phyloP scores from a whole-genome alignment of 2,329 filamentous ascomycete species.

The Fusarium veterinarium region DNA sequence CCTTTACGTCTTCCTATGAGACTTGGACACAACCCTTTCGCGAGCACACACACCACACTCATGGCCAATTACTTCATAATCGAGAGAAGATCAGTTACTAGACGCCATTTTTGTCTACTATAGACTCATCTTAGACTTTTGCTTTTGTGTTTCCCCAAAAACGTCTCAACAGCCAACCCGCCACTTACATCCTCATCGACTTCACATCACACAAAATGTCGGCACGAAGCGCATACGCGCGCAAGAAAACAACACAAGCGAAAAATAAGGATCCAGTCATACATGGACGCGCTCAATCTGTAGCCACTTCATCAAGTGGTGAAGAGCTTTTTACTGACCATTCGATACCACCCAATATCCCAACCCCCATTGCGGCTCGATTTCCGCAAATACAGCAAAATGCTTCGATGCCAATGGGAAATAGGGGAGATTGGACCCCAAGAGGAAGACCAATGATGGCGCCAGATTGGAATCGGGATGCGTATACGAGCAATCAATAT shows the following conservation, averaged over 20 bases:
- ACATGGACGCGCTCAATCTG: slow-evolving; percentile 50
- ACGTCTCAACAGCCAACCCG: neutral
- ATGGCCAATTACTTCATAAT: neutral
- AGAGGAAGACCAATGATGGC: slow-evolving; percentile 22
- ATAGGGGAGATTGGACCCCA: slow-evolving; percentile 8
- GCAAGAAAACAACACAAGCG: slow-evolving; percentile 67
- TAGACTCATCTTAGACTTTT: neutral
- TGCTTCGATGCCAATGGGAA: slow-evolving; percentile 2
- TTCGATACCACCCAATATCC: slow-evolving; percentile 49
- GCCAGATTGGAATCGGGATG: slow-evolving; percentile 35
- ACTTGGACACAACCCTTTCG: neutral
- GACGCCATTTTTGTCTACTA: neutral
- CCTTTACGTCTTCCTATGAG: neutral
- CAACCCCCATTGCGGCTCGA: slow-evolving; percentile 56
- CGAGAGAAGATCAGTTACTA: too few relatives aligned
- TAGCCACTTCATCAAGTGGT: slow-evolving; percentile 51
- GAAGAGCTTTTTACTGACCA: slow-evolving; percentile 56
- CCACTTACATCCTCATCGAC: neutral
- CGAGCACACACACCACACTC: neutral
- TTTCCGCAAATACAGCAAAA: slow-evolving; percentile 49
- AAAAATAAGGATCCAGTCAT: slow-evolving; percentile 48
- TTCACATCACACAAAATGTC: slow-evolving; percentile 57
- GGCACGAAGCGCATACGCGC: slow-evolving; percentile 67
- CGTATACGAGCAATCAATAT: slow-evolving; percentile 45
- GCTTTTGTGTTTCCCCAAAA: neutral